Evolutionary conservation across 1,284 basidiomycete species (phyloP), one percentile per base, ranked within the genome.

Genomic region (Apiotrichum brassicae): DNA sequence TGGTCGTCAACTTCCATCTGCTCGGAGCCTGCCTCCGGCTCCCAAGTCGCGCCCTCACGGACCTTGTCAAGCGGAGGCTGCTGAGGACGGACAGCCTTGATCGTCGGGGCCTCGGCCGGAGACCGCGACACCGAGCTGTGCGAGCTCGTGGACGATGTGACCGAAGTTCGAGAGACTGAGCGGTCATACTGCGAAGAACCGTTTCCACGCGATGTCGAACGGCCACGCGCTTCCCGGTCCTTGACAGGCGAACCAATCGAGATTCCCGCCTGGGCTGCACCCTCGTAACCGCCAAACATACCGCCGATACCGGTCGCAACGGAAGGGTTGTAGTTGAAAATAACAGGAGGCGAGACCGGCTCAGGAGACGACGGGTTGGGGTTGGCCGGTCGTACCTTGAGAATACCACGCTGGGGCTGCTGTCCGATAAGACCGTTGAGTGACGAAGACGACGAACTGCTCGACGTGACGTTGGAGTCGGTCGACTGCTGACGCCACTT

Each of bases 301-400:
- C 66, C 65, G 33, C 72, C 72, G 30, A 72, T 65, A 58, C 72
- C 72, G 5, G 72, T 74, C 3, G 72, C 72, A 12, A 66, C 66
- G 2, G 72, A 74, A 2, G 71, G 71, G 47, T 66, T 74, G 58
- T 71, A 74, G 57, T 72, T 72, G 66, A 74, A 74, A 37, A 66
- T 61, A 8, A 59, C 61, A 1, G 66, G 60, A 4, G 54, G 54
- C 22, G 57, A 57, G 28, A 64, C 61, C 6, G 58, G 58, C 39
- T 59, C 57, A 6, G 56, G 52, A 8, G 43, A 16, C 6, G 41
- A 6, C 38, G 51, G 14, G 43, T n/a, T 22, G 43, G 36, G 1
- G 30, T 35, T 44, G 39, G 38, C 36, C 23, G 61, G 57, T 28
- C 70, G 63, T 19, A 71, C 64, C 56, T 71, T 73, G 59, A 72